These are phyloP conservation scores for Hypoxylon lenormandii DNA, from an alignment of 495 filamentous ascomycete genomes.

Conservation along the genomic window DNA sequence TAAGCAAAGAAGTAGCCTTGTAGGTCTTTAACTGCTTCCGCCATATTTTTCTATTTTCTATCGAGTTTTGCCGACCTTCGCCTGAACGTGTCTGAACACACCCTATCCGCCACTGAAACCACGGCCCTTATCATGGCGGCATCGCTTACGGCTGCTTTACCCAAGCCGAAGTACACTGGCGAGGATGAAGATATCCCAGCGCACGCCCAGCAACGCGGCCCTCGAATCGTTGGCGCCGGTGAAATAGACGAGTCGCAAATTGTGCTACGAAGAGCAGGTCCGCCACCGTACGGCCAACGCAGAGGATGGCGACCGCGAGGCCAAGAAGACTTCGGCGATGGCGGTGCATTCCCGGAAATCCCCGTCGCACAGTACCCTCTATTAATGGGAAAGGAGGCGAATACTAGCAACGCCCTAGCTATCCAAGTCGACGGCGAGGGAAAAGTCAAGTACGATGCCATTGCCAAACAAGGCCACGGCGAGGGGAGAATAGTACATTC, in stretches of 20 bases:
- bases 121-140: conserved; percentile 66
- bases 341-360: conserved; percentile 92
- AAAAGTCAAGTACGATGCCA: conserved; percentile 95
- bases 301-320: conserved; percentile 87
- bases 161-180: conserved; percentile 87
- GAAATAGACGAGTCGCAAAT: conserved; percentile 87
- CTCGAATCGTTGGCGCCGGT: conserved; percentile 79
- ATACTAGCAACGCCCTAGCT: conserved; percentile 85
- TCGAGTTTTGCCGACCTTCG: conserved; percentile 1
- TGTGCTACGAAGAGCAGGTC: conserved; percentile 70
- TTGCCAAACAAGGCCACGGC: conserved; percentile 88
- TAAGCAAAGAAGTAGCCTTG: conserved; percentile 20
- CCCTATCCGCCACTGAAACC: background rate
- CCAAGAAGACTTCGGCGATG: conserved; percentile 95
- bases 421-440: conserved; percentile 91
- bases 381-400: conserved; percentile 85
- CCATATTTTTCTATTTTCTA: background rate
- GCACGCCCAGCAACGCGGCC: conserved; percentile 78
- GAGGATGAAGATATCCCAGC: conserved; percentile 83
- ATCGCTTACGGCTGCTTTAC: conserved; percentile 83
- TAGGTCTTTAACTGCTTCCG: conserved; percentile 20
- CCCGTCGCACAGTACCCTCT: conserved; percentile 94
- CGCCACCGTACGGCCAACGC: conserved; percentile 66
- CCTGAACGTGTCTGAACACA: background rate
- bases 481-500: conserved; percentile 88